phyloP scores from a whole-genome alignment of 176 grass and related monocot species.

The Leersia perrieri region DNA sequence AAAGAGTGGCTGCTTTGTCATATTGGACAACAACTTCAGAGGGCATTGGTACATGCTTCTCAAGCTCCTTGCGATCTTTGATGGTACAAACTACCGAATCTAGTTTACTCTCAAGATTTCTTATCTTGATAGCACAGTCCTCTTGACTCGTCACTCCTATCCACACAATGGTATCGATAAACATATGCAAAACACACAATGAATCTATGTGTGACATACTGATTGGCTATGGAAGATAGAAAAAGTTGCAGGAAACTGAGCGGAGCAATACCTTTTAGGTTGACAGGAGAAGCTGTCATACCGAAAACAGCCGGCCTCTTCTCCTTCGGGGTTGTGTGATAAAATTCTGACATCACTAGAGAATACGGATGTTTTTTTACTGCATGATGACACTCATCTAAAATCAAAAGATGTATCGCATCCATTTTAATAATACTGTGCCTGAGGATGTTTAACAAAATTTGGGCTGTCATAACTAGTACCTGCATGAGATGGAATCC shows the following conservation, averaged over 20 bases:
- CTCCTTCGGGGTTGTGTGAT: conserved; percentile 89
- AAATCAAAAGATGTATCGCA: conserved; percentile 94
- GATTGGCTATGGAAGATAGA: conserved; percentile 6
- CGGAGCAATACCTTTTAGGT: conserved; percentile 85
- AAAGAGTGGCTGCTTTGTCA: conserved; percentile 91
- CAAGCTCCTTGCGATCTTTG: conserved; percentile 92
- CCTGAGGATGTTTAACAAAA: conserved; percentile 99
- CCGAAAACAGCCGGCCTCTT: conserved; percentile 93
- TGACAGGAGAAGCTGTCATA: conserved; percentile 99
- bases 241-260: neutral
- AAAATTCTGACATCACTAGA: conserved; percentile 99
- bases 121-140: conserved; percentile 99
- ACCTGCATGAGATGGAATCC: conserved; percentile 62
- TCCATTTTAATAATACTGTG: conserved; percentile 99
- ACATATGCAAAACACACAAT: conserved; percentile 15
- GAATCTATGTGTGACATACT: conserved; percentile 3
- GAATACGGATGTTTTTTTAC: conserved; percentile 99
- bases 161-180: conserved; percentile 21
- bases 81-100: conserved; percentile 93
- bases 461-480: conserved; percentile 99
- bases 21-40: conserved; percentile 77
- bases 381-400: conserved; percentile 99
- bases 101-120: conserved; percentile 95
- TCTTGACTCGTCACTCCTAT: conserved; percentile 98
- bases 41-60: conserved; percentile 99